Evolutionary conservation across 2,329 filamentous ascomycete genomes (phyloP), one percentile per base, ranked within the genome.

Genomic region (Teratosphaeriaceae sp.): DNA sequence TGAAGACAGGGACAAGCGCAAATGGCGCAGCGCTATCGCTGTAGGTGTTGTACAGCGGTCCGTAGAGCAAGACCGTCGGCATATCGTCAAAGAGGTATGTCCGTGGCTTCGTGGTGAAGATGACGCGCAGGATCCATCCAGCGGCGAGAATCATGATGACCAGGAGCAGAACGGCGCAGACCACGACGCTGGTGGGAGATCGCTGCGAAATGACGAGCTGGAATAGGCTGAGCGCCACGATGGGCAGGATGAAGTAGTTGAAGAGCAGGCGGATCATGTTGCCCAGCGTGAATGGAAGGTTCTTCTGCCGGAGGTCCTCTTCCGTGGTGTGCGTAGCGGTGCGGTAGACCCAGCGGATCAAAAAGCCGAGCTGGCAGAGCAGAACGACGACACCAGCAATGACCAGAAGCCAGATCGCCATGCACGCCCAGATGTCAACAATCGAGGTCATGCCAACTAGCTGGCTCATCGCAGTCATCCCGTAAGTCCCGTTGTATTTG

Each of bases 11-110:
- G 16, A 96, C 81, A 31, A 95, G 74, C 5, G 90, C 88, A 64
- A 94, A 98, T 0, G 87, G 82, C 6, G 90, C 87, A 0, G 88
- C 88, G 61, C 90, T 85, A 62, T 98, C 92, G 19, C 86, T 92
- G 63, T 94, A 97, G 0, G 92, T 98, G 66, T 98, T 98, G 60
- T 98, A 98, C 6, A 98, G 72, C 4, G 92, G 88, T 0, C 92
- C 92, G 56, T 95, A 97, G 1, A 88, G 75, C 2, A 98, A 73
- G 7, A 97, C 81, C 0, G 88, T 96, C 5, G 88, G 81, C 38
- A 98, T 73, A 58, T 97, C 88, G 65, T 98, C 92, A 62, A 96
- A 98, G 8, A 98, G 74, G 52, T 88, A 84, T 1, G 88, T 85
- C 47, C 88, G 82, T 5, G 89, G 89, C 50, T 85, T 82, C 1